Evolutionary conservation across 2,329 filamentous ascomycete genomes (phyloP).

Genomic region (Xylariaceae sp.): DNA sequence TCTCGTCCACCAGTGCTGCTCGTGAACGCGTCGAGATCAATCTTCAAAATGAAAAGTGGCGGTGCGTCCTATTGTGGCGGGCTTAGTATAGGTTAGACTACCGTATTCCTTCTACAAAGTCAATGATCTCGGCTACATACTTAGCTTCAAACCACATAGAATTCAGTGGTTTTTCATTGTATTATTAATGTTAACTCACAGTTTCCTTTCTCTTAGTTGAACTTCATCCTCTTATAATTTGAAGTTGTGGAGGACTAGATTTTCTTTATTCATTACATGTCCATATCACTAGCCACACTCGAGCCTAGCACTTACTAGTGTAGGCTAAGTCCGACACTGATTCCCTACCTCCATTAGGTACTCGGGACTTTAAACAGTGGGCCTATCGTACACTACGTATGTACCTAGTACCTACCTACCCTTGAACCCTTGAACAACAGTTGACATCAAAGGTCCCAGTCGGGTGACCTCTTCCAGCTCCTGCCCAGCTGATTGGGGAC

Average conservation of each 20-base stretch:
- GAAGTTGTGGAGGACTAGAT: too few relatives aligned
- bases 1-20: neutral
- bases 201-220: neutral
- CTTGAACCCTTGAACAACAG: neutral
- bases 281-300: too few relatives aligned
- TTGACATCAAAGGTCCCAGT: neutral
- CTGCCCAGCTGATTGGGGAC: conserved; percentile 15
- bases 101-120: too few relatives aligned
- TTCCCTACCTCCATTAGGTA: too few relatives aligned
- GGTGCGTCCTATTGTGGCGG: conserved; percentile 10
- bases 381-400: neutral
- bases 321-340: too few relatives aligned
- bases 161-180: neutral
- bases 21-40: too few relatives aligned
- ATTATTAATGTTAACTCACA: too few relatives aligned
- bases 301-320: too few relatives aligned
- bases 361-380: conserved; percentile 16
- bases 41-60: conserved; percentile 6
- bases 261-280: too few relatives aligned
- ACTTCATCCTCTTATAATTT: neutral
- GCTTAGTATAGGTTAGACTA: too few relatives aligned
- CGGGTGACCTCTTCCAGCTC: conserved; percentile 21
- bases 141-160: neutral
- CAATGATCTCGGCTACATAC: neutral
- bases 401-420: neutral